These are phyloP conservation scores for Annulohypoxylon stygium DNA, from an alignment of 495 filamentous ascomycete species.

Conservation along the genomic window DNA sequence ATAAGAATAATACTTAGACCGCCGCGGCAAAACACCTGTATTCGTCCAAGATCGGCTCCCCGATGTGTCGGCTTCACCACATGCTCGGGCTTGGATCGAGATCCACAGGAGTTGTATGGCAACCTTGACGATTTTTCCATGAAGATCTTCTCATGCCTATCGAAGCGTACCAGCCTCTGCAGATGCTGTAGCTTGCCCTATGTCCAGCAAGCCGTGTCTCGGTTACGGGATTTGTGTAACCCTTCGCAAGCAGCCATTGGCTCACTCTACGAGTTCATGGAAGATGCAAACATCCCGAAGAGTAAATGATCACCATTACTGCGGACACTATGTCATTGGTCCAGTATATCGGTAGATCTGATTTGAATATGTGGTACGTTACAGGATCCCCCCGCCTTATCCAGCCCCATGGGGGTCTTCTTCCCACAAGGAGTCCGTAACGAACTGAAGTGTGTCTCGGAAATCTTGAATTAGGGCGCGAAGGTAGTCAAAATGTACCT, in stretches of 20 bases:
- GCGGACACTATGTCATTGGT: background rate
- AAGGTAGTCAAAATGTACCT: background rate
- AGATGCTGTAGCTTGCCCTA: background rate
- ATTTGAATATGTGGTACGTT: background rate
- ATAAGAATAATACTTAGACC: background rate
- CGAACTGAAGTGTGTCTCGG: background rate
- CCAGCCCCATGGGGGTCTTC: background rate
- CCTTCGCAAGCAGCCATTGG: background rate
- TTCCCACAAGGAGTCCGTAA: background rate
- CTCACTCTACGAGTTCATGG: background rate
- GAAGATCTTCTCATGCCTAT: background rate
- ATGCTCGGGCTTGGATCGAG: background rate
- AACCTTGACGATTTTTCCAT: background rate
- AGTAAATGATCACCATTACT: background rate
- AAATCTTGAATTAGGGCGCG: background rate
- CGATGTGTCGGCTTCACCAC: background rate
- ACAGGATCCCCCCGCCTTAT: background rate
- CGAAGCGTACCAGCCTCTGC: background rate
- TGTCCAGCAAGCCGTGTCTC: background rate
- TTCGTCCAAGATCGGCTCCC: background rate
- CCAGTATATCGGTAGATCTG: background rate
- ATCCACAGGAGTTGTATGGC: background rate
- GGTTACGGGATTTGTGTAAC: background rate
- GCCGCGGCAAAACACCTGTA: background rate
- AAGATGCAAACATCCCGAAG: background rate